Evolutionary conservation across 257 asterid species (phyloP).

Genomic region (Lycium barbarum): DNA sequence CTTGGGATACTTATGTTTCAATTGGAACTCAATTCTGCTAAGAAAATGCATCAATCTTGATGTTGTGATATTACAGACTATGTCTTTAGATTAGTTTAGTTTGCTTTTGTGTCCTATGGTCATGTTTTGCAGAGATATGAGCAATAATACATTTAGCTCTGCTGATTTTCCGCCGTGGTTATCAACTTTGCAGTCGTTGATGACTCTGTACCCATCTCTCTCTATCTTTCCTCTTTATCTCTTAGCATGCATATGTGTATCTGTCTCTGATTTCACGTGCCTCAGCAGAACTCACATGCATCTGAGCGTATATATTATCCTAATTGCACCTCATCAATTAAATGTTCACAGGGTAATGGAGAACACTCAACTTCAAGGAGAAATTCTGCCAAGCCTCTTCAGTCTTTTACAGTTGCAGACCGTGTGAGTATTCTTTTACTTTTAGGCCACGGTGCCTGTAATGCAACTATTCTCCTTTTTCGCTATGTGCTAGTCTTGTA

Average conservation of each 20-base stretch:
- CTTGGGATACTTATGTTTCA: not conserved
- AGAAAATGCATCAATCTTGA: not conserved
- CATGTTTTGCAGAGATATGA: slow-evolving; percentile 42
- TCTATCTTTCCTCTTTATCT: not conserved
- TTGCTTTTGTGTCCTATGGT: not conserved
- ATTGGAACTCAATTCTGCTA: not conserved
- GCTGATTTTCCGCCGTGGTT: slow-evolving; percentile 40
- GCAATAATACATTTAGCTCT: slow-evolving; percentile 44
- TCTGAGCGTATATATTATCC: not conserved
- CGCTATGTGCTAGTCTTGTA: not conserved
- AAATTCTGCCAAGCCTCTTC: slow-evolving; percentile 36
- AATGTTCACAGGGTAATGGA: slow-evolving; percentile 37
- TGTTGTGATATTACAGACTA: not conserved
- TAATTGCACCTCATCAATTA: not conserved
- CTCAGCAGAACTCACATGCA: not conserved
- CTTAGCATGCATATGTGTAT: not conserved
- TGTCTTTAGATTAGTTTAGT: slow-evolving; percentile 4
- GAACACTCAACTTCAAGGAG: slow-evolving; percentile 35
- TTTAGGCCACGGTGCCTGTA: not conserved
- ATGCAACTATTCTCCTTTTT: not conserved
- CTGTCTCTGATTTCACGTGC: not conserved
- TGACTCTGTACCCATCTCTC: slow-evolving; percentile 40
- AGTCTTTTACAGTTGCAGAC: slow-evolving; percentile 40
- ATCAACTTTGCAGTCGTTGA: slow-evolving; percentile 40
- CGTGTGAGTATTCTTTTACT: slow-evolving; percentile 35